Evolutionary conservation across 2,329 filamentous ascomycete genomes (phyloP).

Genomic region (Torrubiellomyces zombiae): DNA sequence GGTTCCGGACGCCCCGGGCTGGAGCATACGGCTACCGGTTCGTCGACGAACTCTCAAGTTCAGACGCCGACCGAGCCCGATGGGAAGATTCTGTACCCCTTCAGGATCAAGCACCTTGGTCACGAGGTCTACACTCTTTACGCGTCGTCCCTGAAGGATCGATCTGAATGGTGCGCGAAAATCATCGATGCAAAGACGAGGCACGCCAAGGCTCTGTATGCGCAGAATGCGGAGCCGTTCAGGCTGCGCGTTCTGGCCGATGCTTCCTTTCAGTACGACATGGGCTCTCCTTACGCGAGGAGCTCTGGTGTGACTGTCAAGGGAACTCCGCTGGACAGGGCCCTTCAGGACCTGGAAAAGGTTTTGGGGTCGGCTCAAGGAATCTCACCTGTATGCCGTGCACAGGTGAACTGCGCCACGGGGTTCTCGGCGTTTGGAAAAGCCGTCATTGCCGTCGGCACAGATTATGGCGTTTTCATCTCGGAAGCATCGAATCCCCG

Average conservation of each 20-base stretch:
- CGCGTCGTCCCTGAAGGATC: constrained; percentile 55
- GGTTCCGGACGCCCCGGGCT: constrained; percentile 39
- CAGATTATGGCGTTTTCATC: constrained; percentile 84
- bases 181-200: constrained; percentile 91
- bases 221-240: constrained; percentile 94
- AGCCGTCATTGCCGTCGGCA: constrained; percentile 83
- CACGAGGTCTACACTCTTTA: constrained; percentile 88
- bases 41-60: constrained; percentile 41
- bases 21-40: constrained; percentile 50
- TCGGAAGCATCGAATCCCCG: constrained; percentile 78
- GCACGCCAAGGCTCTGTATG: constrained; percentile 73
- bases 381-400: constrained; percentile 64
- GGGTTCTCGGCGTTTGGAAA: constrained; percentile 74
- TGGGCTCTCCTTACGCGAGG: constrained; percentile 39
- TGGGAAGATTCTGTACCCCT: constrained; percentile 78
- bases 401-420: constrained; percentile 82
- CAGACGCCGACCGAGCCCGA: constrained; percentile 48
- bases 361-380: constrained; percentile 54
- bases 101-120: constrained; percentile 88
- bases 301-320: constrained; percentile 58
- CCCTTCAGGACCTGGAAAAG: constrained; percentile 76
- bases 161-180: constrained; percentile 81
- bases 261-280: constrained; percentile 72
- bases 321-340: constrained; percentile 79
- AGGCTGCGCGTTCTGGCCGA: constrained; percentile 82